Conservation (phyloP, 257 asterid species). For the Haberlea rhodopensis region DNA sequence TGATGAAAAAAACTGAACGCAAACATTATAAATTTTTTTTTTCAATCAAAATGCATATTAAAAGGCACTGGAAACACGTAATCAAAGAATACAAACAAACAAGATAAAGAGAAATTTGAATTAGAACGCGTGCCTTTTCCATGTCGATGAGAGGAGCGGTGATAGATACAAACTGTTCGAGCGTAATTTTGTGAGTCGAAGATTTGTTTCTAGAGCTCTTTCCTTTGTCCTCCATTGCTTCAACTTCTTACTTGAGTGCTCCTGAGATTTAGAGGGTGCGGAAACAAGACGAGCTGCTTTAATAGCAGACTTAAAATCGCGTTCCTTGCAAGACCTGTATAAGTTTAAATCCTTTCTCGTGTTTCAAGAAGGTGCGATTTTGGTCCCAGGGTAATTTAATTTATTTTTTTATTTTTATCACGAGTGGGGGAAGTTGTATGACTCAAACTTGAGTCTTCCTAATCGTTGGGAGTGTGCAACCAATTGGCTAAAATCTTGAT, state of each 20-base stretch:
- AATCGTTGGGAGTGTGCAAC: no score
- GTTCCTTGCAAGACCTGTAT: no score
- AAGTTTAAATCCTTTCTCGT: no score
- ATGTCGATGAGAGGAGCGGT: constrained; percentile 87
- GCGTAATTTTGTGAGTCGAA: constrained; percentile 43
- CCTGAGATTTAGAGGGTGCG: no score
- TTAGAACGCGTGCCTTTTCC: constrained; percentile 60
- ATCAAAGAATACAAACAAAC: background rate
- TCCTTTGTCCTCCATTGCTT: constrained; percentile 60
- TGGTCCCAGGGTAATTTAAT: no score
- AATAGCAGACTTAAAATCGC: no score
- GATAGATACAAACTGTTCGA: constrained; percentile 82
- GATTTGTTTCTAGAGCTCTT: constrained; percentile 29
- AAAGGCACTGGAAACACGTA: background rate
- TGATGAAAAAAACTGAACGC: background rate
- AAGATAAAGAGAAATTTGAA: background rate
- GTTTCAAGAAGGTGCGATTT: no score
- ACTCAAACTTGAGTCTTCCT: no score
- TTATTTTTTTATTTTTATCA: no score
- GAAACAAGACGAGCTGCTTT: no score
- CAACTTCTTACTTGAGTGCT: constrained; percentile 9
- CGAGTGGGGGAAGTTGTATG: no score
- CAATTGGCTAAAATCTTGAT: no score
- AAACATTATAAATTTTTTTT: background rate
- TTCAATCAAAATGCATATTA: constrained; percentile 11